Conservation (phyloP, 345 rosid genomes). For the Dimocarpus longan region DNA sequence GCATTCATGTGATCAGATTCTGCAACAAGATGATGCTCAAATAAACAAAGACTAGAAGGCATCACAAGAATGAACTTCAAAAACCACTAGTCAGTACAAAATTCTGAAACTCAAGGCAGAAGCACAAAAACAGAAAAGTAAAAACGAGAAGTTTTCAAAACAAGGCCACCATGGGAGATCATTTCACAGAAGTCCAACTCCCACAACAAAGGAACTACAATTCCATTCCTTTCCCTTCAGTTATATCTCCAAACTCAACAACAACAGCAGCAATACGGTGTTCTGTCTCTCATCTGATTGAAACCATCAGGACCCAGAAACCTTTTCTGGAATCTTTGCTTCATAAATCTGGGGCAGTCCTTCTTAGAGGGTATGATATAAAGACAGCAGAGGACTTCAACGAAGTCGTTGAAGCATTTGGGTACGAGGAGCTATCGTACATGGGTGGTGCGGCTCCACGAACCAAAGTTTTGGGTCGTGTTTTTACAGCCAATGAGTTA, state of each 20-base stretch:
- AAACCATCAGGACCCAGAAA: slow-evolving; percentile 46
- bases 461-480: slow-evolving; percentile 77
- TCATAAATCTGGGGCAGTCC: slow-evolving; percentile 60
- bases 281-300: slow-evolving; percentile 38
- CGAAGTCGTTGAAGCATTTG: slow-evolving; percentile 82
- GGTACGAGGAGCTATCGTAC: slow-evolving; percentile 87
- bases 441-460: slow-evolving; percentile 92
- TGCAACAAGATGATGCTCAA: no score
- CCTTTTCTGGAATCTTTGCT: slow-evolving; percentile 62
- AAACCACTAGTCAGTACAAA: no score
- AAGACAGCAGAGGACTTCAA: slow-evolving; percentile 73
- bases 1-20: no score
- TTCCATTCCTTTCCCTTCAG: slow-evolving; percentile 57
- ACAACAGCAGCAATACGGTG: neutral
- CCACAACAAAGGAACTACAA: slow-evolving; percentile 53
- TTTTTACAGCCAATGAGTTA: slow-evolving; percentile 91
- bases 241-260: slow-evolving; percentile 42
- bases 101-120: no score
- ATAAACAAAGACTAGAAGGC: no score
- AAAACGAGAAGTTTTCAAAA: neutral
- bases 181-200: slow-evolving; percentile 44
- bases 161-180: slow-evolving; percentile 33
- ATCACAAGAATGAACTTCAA: no score
- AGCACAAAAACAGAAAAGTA: no score
- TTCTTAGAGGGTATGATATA: slow-evolving; percentile 64